Conservation (phyloP, 306 rosid species). For the Vigna unguiculata region DNA sequence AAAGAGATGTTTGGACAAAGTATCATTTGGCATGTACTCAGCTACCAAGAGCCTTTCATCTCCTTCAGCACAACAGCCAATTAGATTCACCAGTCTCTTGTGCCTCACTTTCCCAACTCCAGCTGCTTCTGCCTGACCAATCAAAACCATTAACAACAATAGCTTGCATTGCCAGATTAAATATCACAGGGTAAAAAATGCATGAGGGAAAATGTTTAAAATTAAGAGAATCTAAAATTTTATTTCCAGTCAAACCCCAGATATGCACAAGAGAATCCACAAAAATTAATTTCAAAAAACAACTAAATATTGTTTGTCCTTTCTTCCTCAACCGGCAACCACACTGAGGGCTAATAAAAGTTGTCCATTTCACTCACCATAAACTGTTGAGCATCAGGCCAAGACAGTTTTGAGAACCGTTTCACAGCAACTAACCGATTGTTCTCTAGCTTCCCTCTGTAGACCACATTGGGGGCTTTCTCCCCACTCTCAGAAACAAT, state of each 20-base stretch:
- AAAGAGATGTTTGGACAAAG: constrained; percentile 86
- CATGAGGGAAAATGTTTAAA: not conserved
- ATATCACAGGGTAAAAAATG: not conserved
- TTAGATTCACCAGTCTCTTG: constrained; percentile 77
- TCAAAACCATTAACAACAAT: constrained; percentile 46
- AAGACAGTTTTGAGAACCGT: constrained; percentile 77
- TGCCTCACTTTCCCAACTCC: constrained; percentile 91
- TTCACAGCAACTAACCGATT: constrained; percentile 77
- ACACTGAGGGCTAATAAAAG: constrained; percentile 10
- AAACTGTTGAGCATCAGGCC: constrained; percentile 88
- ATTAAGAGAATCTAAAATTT: not conserved
- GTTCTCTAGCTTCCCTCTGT: constrained; percentile 68
- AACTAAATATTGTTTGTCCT: constrained; percentile 15
- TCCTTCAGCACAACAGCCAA: constrained; percentile 85
- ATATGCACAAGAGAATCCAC: constrained; percentile 23
- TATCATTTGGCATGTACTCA: constrained; percentile 81
- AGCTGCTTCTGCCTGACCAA: constrained; percentile 74
- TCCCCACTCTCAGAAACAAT: constrained; percentile 86
- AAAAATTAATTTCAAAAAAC: constrained; percentile 11
- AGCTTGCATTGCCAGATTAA: constrained; percentile 37
- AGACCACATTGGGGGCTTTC: constrained; percentile 85
- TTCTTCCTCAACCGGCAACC: constrained; percentile 20
- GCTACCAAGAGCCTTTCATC: constrained; percentile 89
- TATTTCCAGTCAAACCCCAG: constrained; percentile 20
- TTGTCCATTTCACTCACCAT: constrained; percentile 55